Conservation (phyloP, 306 rosid species). For the Trifolium pratense region DNA sequence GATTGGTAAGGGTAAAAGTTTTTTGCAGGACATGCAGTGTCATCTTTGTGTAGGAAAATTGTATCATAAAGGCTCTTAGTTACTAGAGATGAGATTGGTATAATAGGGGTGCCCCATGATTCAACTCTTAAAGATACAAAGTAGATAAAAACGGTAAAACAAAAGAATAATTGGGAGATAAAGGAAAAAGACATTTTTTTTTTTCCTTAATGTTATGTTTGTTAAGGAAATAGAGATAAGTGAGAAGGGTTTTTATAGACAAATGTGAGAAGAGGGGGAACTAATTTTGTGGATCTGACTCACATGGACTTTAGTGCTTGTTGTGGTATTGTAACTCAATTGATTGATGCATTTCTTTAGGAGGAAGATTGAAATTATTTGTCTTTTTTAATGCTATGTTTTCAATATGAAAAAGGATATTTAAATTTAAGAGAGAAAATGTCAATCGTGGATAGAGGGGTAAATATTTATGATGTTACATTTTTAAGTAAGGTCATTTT, state of each 20-base stretch:
- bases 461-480: too few species aligned
- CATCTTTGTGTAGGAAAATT: conserved; percentile 81
- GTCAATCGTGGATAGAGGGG: conserved; percentile 26
- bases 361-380: neutral
- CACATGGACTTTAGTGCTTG: conserved; percentile 35
- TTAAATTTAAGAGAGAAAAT: conserved; percentile 27
- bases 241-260: conserved; percentile 35
- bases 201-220: neutral
- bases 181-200: conserved; percentile 40
- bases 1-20: conserved; percentile 64
- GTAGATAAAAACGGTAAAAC: neutral
- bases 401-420: neutral
- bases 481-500: too few species aligned
- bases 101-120: conserved; percentile 5
- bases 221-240: conserved; percentile 6
- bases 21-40: conserved; percentile 84
- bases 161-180: conserved; percentile 1
- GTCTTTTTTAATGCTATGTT: neutral
- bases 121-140: conserved; percentile 30
- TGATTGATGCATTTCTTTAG: conserved; percentile 13
- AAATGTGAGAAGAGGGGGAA: conserved; percentile 14
- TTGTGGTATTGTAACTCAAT: neutral
- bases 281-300: conserved; percentile 27
- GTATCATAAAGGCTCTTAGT: conserved; percentile 46
- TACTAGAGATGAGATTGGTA: conserved; percentile 55